Percentiles rank a stretch among this genome's conserved stretches.
These are phyloP conservation scores for Chimonanthus praecox DNA, from an alignment of 164 flowering plant species.

Conservation along the genomic window DNA sequence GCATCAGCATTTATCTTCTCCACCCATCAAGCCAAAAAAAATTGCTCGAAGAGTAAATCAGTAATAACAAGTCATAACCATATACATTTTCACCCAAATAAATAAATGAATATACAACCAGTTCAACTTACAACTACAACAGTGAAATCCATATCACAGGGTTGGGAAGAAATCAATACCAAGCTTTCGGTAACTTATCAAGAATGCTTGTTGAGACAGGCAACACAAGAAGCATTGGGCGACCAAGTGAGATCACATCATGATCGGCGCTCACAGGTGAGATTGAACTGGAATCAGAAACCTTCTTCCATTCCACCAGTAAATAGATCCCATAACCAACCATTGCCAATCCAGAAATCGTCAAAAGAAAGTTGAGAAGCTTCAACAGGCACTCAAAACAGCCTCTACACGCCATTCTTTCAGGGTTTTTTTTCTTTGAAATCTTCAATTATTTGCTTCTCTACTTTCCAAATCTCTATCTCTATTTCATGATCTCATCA, in stretches of 20 bases:
- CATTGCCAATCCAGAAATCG: slow-evolving; percentile 77
- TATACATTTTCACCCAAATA: neutral
- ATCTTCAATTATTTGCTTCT: slow-evolving; percentile 4
- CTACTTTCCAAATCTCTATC: neutral
- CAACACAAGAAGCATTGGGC: slow-evolving; percentile 72
- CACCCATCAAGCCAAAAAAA: neutral
- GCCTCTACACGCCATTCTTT: slow-evolving; percentile 77
- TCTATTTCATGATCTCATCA: slow-evolving; percentile 1
- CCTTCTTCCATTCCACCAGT: slow-evolving; percentile 51
- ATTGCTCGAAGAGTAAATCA: neutral
- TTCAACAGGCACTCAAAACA: slow-evolving; percentile 77
- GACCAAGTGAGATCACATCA: slow-evolving; percentile 48
- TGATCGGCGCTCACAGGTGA: slow-evolving; percentile 11
- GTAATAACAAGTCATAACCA: neutral
- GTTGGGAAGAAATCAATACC: slow-evolving; percentile 35
- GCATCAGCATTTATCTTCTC: neutral
- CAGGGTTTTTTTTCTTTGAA: neutral
- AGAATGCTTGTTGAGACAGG: slow-evolving; percentile 49
- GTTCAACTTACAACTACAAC: neutral
- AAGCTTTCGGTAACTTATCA: slow-evolving; percentile 73
- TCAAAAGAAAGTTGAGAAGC: slow-evolving; percentile 73
- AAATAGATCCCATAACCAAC: slow-evolving; percentile 91
- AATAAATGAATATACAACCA: neutral
- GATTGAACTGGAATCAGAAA: neutral
- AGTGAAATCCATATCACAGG: neutral